Evolutionary conservation across 805 yeast species (phyloP).

Genomic region (Maudiozyma bulderi): DNA sequence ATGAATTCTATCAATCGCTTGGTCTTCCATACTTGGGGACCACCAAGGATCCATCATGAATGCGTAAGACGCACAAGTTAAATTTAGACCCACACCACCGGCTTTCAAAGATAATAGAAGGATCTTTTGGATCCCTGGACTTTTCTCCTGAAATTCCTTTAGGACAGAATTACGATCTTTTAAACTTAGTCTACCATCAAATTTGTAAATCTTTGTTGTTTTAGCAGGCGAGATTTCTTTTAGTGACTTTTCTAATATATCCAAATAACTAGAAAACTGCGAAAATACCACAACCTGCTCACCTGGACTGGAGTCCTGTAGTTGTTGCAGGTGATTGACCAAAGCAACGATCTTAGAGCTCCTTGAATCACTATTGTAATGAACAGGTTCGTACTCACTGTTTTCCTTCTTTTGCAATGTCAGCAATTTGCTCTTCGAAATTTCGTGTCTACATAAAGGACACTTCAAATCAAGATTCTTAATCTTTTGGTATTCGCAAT

Average conservation of each 20-base stretch:
- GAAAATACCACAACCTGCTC: conserved; percentile 83
- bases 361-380: conserved; percentile 30
- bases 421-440: conserved; percentile 40
- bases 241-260: conserved; percentile 59
- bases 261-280: conserved; percentile 77
- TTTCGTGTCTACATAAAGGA: conserved; percentile 61
- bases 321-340: conserved; percentile 43
- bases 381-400: conserved; percentile 9
- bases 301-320: conserved; percentile 47
- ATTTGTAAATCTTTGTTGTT: conserved; percentile 41
- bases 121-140: conserved; percentile 33
- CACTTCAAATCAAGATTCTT: conserved; percentile 45
- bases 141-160: conserved; percentile 38
- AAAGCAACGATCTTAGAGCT: conserved; percentile 71
- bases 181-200: conserved; percentile 73
- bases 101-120: conserved; percentile 73
- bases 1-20: conserved; percentile 85
- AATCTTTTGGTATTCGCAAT: conserved; percentile 55
- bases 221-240: conserved; percentile 34
- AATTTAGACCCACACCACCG: conserved; percentile 88
- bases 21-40: conserved; percentile 87
- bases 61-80: conserved; percentile 77
- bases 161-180: conserved; percentile 55
- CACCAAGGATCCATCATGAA: conserved; percentile 96
- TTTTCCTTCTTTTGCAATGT: conserved; percentile 25